These are phyloP conservation scores for Globisporangium abappressorium DNA, from an alignment of 352 stramenopile species.

Conservation along the genomic window DNA sequence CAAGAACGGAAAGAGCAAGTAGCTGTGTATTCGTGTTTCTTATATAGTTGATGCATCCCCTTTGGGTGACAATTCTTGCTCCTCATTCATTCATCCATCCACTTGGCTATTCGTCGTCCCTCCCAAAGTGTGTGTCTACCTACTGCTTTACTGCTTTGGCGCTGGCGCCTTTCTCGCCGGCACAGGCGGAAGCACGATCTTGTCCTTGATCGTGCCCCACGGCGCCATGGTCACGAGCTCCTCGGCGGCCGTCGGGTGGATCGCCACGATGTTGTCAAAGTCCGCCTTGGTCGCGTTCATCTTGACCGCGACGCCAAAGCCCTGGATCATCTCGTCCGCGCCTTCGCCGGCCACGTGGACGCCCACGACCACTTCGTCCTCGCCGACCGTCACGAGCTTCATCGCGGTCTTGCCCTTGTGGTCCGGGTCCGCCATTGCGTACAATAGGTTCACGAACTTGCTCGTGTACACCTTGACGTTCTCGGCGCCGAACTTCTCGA, in stretches of 20 bases:
- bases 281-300: constrained; percentile 97
- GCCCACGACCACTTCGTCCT: constrained; percentile 91
- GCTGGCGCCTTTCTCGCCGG: background rate
- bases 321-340: constrained; percentile 97
- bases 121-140: background rate
- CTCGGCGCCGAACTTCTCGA: constrained; percentile 90
- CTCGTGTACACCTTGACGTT: constrained; percentile 95
- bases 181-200: constrained; percentile 43
- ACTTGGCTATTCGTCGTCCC: too few species aligned
- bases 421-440: constrained; percentile 88
- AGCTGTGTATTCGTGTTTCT: too few species aligned
- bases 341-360: constrained; percentile 93
- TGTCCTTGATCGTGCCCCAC: constrained; percentile 83
- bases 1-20: too few species aligned
- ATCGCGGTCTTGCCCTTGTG: constrained; percentile 93
- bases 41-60: too few species aligned
- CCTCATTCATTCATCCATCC: too few species aligned
- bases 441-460: constrained; percentile 95
- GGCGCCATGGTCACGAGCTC: constrained; percentile 94
- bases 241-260: constrained; percentile 96
- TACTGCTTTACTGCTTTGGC: constrained; percentile 24
- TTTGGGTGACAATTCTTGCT: too few species aligned
- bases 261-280: constrained; percentile 94
- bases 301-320: constrained; percentile 97
- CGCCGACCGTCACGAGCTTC: constrained; percentile 90